Evolutionary conservation across 2,329 filamentous ascomycete species (phyloP).

Genomic region (Cordyceps farinosa): DNA sequence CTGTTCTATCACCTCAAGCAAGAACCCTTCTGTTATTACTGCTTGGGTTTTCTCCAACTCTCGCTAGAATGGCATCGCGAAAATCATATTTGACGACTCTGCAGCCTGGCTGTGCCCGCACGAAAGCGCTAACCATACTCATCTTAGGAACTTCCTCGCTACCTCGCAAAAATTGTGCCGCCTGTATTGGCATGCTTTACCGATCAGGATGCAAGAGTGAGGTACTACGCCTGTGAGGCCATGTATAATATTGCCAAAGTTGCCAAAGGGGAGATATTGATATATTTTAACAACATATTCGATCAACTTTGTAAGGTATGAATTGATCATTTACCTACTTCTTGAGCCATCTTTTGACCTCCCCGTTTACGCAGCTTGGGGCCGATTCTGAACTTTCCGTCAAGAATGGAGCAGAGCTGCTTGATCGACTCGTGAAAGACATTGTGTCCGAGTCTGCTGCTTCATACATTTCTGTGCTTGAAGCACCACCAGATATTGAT

Average conservation of each 20-base stretch:
- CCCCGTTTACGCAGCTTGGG: conserved; percentile 60
- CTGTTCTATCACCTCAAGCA: neutral
- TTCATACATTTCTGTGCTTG: conserved; percentile 87
- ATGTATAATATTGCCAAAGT: conserved; percentile 99
- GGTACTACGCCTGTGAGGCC: conserved; percentile 98
- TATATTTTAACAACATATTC: conserved; percentile 98
- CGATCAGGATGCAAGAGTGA: conserved; percentile 93
- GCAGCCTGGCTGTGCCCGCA: neutral
- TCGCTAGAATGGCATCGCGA: neutral
- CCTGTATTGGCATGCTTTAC: conserved; percentile 96
- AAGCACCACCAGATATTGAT: conserved; percentile 49
- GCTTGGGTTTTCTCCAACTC: neutral
- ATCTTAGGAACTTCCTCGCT: conserved; percentile 77
- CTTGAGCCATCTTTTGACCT: neutral
- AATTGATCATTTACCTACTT: neutral
- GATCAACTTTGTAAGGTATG: conserved; percentile 90
- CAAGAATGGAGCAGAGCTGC: conserved; percentile 93
- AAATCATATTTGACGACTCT: neutral
- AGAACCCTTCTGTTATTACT: neutral
- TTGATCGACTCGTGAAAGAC: conserved; percentile 93
- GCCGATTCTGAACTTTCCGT: conserved; percentile 95
- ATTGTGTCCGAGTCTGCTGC: conserved; percentile 94
- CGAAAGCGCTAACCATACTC: neutral
- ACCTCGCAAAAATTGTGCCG: conserved; percentile 89
- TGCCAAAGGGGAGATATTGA: conserved; percentile 91